Percentiles rank a stretch among this genome's conserved stretches.
Conservation (phyloP, 2,329 filamentous ascomycete genomes). For the Cladosporium cucumerinum region DNA sequence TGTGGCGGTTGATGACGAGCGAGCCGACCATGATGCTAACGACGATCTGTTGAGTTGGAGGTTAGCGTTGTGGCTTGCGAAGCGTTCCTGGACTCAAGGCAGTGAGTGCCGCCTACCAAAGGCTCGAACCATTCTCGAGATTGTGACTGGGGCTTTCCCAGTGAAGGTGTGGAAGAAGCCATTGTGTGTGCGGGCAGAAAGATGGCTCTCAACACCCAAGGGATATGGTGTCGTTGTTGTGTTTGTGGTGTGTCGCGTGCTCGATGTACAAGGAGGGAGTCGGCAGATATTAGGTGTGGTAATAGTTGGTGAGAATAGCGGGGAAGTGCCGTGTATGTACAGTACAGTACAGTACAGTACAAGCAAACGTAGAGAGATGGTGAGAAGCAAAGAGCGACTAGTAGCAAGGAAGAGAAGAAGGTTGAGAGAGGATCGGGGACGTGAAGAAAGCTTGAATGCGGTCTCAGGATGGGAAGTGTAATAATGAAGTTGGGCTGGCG, state of each 20-base stretch:
- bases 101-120: constrained; percentile 26
- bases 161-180: neutral
- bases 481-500: neutral
- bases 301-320: constrained; percentile 1
- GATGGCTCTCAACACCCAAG: neutral
- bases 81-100: neutral
- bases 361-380: neutral
- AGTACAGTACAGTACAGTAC: too few species aligned
- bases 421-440: neutral
- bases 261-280: neutral
- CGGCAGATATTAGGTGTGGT: constrained; percentile 4
- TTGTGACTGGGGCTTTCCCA: constrained; percentile 27
- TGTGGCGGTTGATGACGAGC: constrained; percentile 40
- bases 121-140: constrained; percentile 28
- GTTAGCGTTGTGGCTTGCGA: constrained; percentile 2
- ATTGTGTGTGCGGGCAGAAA: neutral
- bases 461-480: neutral
- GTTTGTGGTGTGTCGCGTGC: neutral
- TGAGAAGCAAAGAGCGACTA: neutral
- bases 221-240: neutral
- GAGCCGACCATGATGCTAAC: constrained; percentile 43
- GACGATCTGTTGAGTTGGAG: constrained; percentile 36
- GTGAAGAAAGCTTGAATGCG: neutral
- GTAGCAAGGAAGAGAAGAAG: neutral
- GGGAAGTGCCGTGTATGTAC: neutral